These are phyloP conservation scores for Tieghemostelium lacteum DNA, from an alignment of 78 protist genomes.

Conservation along the genomic window DNA sequence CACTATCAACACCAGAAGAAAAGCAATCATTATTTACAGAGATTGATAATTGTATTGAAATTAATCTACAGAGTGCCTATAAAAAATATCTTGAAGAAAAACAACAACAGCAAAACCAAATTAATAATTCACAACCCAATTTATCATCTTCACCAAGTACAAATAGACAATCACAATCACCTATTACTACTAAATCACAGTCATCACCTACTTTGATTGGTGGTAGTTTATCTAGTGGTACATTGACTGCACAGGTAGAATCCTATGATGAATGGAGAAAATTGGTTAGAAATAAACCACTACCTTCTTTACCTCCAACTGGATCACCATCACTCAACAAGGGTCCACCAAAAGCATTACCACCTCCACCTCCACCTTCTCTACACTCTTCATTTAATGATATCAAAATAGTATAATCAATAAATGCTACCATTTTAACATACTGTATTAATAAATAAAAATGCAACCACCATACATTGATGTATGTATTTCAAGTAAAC, in stretches of 20 bases:
- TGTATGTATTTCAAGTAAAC: no score
- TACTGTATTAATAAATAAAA: no score
- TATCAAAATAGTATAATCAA: no score
- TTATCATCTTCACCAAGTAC: neutral
- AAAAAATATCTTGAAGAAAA: constrained; percentile 46
- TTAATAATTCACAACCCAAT: neutral
- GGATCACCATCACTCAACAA: constrained; percentile 3
- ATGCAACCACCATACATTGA: no score
- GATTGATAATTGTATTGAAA: neutral
- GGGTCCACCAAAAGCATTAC: constrained; percentile 42
- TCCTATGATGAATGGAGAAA: constrained; percentile 49
- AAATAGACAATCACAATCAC: neutral
- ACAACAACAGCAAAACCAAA: neutral
- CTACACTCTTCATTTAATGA: no score
- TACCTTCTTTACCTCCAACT: constrained; percentile 41
- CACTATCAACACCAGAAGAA: constrained; percentile 1
- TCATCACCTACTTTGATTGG: neutral
- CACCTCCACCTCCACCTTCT: constrained; percentile 9
- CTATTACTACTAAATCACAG: neutral
- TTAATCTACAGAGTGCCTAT: constrained; percentile 21
- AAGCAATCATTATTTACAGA: neutral
- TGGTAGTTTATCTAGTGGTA: neutral
- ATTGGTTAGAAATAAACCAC: constrained; percentile 56
- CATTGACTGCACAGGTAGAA: neutral
- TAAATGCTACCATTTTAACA: no score